Evolutionary conservation across 2,329 filamentous ascomycete genomes (phyloP).

Genomic region (Anthostomella pinea): DNA sequence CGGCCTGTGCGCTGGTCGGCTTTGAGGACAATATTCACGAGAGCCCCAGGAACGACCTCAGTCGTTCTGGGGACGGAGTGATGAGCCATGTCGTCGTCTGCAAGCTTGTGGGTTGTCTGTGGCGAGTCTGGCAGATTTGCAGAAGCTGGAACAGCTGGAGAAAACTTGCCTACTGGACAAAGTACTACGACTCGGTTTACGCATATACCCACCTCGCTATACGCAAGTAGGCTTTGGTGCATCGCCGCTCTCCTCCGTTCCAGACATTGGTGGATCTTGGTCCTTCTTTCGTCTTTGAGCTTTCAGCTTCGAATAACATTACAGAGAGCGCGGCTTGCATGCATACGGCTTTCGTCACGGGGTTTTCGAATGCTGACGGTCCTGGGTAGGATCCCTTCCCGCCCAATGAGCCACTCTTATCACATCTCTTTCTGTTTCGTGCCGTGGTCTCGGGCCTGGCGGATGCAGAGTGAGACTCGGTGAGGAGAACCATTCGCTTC

Average conservation of each 20-base stretch:
- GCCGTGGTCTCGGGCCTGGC: not conserved
- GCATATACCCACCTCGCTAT: too few relatives aligned
- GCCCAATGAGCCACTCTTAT: constrained; percentile 1
- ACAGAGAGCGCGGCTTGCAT: too few relatives aligned
- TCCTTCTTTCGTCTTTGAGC: too few relatives aligned
- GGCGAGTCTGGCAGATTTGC: too few relatives aligned
- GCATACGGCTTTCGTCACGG: constrained; percentile 20
- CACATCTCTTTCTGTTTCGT: not conserved
- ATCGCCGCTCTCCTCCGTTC: too few relatives aligned
- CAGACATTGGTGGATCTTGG: too few relatives aligned
- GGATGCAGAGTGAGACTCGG: not conserved
- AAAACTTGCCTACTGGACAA: too few relatives aligned
- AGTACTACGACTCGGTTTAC: too few relatives aligned
- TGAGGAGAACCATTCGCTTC: not conserved
- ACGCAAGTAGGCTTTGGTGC: too few relatives aligned
- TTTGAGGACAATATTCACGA: constrained; percentile 73
- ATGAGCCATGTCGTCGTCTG: constrained; percentile 1
- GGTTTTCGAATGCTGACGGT: constrained; percentile 5
- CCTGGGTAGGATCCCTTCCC: not conserved
- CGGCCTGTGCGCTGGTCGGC: constrained; percentile 71
- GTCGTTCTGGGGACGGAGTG: constrained; percentile 41
- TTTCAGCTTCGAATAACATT: too few relatives aligned
- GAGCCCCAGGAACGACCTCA: constrained; percentile 58
- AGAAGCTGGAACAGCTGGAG: too few relatives aligned
- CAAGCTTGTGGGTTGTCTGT: too few relatives aligned